These are phyloP conservation scores for Emergomyces orientalis DNA, from an alignment of 2,329 filamentous ascomycete genomes.

Conservation along the genomic window DNA sequence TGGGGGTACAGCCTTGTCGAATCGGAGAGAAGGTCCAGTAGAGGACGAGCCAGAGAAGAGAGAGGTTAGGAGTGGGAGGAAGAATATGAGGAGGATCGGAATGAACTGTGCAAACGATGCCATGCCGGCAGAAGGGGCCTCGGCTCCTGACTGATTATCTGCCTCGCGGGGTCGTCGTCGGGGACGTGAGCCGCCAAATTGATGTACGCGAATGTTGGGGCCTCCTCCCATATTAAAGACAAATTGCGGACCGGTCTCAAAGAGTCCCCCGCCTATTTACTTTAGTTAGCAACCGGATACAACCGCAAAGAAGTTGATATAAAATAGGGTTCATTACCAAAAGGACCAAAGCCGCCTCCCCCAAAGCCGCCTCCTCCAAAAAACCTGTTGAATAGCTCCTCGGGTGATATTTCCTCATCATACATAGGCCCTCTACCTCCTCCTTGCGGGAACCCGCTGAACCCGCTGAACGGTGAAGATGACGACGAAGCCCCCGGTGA, in stretches of 20 bases:
- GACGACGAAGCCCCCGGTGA: constrained; percentile 43
- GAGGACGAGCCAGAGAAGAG: constrained; percentile 55
- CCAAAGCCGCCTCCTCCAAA: constrained; percentile 79
- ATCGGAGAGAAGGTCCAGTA: constrained; percentile 61
- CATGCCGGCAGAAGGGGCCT: constrained; percentile 43
- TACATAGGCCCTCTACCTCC: constrained; percentile 56
- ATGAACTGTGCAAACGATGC: constrained; percentile 63
- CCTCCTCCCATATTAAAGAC: constrained; percentile 92
- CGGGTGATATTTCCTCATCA: constrained; percentile 87
- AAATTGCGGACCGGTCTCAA: constrained; percentile 75
- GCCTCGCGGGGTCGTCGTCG: constrained; percentile 63
- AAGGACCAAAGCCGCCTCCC: constrained; percentile 53
- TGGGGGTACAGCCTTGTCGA: constrained; percentile 60
- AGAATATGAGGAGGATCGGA: constrained; percentile 79
- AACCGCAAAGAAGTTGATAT: background rate
- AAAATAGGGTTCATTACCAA: constrained; percentile 44
- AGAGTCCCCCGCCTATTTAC: constrained; percentile 44
- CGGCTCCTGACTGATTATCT: constrained; percentile 45
- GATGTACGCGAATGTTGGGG: constrained; percentile 85
- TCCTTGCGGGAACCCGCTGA: constrained; percentile 27
- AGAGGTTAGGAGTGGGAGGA: constrained; percentile 73
- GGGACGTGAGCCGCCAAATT: constrained; percentile 76
- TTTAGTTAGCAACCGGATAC: constrained; percentile 5
- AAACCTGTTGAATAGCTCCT: constrained; percentile 95
- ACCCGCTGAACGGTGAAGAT: constrained; percentile 36